A percentile compares a stretch with the other conserved stretches of the same genome.
Conservation (phyloP, 371 early-diverging fungal species). For the Mortierella sp. region DNA sequence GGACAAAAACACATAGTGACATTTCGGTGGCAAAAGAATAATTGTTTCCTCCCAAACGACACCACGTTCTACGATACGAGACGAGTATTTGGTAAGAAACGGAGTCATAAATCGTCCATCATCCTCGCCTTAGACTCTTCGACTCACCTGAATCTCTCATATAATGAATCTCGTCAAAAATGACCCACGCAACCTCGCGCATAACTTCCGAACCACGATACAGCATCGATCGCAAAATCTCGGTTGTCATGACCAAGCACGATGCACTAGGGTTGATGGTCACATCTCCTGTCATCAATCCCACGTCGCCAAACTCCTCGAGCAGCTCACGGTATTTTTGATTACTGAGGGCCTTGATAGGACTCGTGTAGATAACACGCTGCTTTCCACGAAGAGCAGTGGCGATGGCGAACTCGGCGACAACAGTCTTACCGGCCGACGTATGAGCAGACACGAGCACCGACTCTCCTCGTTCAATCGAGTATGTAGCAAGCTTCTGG, state of each 20-base stretch:
- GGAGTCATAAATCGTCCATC: background rate
- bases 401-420: constrained; percentile 99
- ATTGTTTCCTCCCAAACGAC: constrained; percentile 99
- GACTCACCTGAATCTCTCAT: constrained; percentile 85
- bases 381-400: constrained; percentile 93
- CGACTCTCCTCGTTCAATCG: constrained; percentile 96
- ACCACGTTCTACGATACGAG: constrained; percentile 83
- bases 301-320: constrained; percentile 99
- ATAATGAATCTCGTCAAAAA: constrained; percentile 99
- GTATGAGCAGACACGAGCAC: constrained; percentile 99
- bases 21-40: constrained; percentile 95
- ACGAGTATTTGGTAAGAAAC: background rate
- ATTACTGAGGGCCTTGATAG: constrained; percentile 99
- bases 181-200: constrained; percentile 99
- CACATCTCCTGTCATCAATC: constrained; percentile 99
- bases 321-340: constrained; percentile 99
- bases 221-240: constrained; percentile 98
- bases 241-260: constrained; percentile 99
- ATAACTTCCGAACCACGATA: constrained; percentile 99
- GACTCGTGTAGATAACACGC: constrained; percentile 99
- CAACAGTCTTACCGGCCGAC: constrained; percentile 99
- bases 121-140: background rate
- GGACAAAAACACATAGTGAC: constrained; percentile 97
- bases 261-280: constrained; percentile 98
- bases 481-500: constrained; percentile 92